phyloP scores from a whole-genome alignment of 2,329 filamentous ascomycete genomes.

The Apiospora rasikravindrae region DNA sequence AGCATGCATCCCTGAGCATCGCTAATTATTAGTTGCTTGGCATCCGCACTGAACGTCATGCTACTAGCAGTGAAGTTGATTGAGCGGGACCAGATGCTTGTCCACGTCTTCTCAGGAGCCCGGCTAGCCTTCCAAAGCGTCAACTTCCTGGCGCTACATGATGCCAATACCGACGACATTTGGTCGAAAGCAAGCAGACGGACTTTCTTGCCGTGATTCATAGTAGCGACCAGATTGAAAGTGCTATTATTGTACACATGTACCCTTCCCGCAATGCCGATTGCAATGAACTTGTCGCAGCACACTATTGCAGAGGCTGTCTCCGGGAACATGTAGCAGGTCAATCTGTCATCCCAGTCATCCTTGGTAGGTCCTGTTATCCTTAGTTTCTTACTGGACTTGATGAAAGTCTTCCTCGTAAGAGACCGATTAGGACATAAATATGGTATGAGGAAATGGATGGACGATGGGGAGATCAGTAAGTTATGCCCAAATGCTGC shows the following conservation, averaged over 20 bases:
- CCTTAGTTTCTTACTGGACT: conserved; percentile 22
- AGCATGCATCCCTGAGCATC: neutral
- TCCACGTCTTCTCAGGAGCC: neutral
- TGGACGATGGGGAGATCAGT: conserved; percentile 35
- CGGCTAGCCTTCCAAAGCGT: neutral
- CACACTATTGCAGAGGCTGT: neutral
- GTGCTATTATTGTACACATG: neutral
- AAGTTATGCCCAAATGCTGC: conserved; percentile 40
- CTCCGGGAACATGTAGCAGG: neutral
- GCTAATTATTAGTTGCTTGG: neutral
- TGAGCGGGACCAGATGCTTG: neutral
- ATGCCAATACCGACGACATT: neutral
- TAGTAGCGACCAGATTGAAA: neutral
- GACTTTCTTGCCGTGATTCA: neutral
- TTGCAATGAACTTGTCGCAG: neutral
- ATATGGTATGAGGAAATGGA: conserved; percentile 42
- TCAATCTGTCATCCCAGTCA: conserved; percentile 30
- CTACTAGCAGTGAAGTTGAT: neutral
- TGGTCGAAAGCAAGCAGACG: neutral
- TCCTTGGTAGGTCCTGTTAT: conserved; percentile 24
- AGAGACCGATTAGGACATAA: conserved; percentile 37
- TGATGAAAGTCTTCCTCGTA: conserved; percentile 27
- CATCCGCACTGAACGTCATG: neutral
- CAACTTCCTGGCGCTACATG: neutral
- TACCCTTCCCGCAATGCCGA: neutral